Base-by-base conservation (phyloP, 306 rosid species). In the Carpinus fangiana region DNA sequence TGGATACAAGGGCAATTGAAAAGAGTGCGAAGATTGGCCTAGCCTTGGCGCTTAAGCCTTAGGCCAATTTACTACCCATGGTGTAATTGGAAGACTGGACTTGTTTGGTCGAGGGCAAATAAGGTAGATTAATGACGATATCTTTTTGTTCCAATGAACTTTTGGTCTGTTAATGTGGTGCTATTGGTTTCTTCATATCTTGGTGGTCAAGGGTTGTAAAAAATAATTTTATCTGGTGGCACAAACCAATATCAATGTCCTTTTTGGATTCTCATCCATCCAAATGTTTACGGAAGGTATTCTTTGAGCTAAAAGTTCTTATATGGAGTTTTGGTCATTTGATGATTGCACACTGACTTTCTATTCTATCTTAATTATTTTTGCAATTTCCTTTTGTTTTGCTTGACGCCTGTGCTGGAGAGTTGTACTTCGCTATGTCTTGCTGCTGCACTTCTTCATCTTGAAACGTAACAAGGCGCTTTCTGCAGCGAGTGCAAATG, bases 21-120 rank as follows among this genome's bases (percentile, higher is more conserved):
- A 95, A 91, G 92, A 95, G 90, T 72, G 98, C 97, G 1, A 95
- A 92, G 91, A 84, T 95, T 10, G 98, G 98, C 83, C 83, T 95
- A 13, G 98, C 98, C 14, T 57, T 91, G 90, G 95, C 89, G 2
- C 87, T 95, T 55, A 95, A 95, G 92, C 98, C 98, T 38, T 94
- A 79, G 70, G 45, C 20, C 10, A 76, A 13, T 68, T 21, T 53
- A 46, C 52, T 52, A 10, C 41, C 61, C 51, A 18, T 38, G 17
- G 14, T 81, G 59, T 73, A 66, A 59, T 8, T 70, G 82, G 72
- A 70, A 38, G 79, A 66, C 18, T 28, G 84, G 36, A 67, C 79
- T 12, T 80, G 76, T 75, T 48, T 74, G 82, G 76, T 69, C 73
- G 62, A 74, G 77, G 83, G 78, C 71, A 89, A 89, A 83, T 76